phyloP scores from a whole-genome alignment of 495 filamentous ascomycete species.

The Xylona heveae region DNA sequence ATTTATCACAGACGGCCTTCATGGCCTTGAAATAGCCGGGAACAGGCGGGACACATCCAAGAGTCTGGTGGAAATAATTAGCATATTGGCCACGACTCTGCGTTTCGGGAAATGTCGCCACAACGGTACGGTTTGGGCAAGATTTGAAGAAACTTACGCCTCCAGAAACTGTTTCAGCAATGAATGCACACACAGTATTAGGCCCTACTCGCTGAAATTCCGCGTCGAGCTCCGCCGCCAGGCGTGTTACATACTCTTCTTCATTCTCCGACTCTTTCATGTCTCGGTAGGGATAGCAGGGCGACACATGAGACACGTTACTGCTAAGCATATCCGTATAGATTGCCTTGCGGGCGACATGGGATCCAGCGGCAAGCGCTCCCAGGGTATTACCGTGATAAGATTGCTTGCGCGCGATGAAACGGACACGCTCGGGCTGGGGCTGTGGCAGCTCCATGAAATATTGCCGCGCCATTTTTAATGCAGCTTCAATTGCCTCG shows the following conservation, averaged over 20 bases:
- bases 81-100: background rate
- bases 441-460: constrained; percentile 29
- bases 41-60: constrained; percentile 42
- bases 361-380: constrained; percentile 24
- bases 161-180: constrained; percentile 51
- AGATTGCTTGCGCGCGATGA: constrained; percentile 8
- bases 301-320: constrained; percentile 41
- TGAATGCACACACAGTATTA: constrained; percentile 51
- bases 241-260: constrained; percentile 27
- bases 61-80: constrained; percentile 23
- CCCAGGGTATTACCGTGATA: constrained; percentile 14
- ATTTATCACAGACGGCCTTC: constrained; percentile 35
- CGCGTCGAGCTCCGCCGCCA: constrained; percentile 45
- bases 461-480: constrained; percentile 43
- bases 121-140: background rate
- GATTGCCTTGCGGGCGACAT: constrained; percentile 35
- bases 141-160: constrained; percentile 20
- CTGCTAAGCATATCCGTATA: constrained; percentile 43
- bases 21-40: constrained; percentile 43
- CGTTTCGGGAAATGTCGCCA: background rate
- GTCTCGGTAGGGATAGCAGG: constrained; percentile 45
- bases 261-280: constrained; percentile 13
- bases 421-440: constrained; percentile 24
- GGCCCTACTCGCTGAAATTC: constrained; percentile 55
- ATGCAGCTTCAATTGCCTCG: constrained; percentile 48